Evolutionary conservation across 768 basidiomycete genomes (phyloP).

Genomic region (Trametes cubensis): DNA sequence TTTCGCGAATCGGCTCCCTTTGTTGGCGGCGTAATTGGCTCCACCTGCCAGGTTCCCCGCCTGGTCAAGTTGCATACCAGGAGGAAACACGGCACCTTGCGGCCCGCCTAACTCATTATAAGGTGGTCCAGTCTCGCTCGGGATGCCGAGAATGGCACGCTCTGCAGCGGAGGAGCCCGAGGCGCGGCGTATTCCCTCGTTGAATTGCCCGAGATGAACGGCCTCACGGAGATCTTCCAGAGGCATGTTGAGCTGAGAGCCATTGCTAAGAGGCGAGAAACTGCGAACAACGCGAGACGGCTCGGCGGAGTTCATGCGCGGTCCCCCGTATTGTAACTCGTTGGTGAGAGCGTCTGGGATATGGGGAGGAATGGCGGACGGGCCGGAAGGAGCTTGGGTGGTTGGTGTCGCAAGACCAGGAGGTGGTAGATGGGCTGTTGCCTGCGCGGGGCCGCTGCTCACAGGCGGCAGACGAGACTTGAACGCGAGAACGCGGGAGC

Average conservation of each 20-base stretch:
- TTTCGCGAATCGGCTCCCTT: conserved; percentile 85
- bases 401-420: conserved; percentile 19
- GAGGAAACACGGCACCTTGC: conserved; percentile 14
- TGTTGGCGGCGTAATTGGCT: conserved; percentile 54
- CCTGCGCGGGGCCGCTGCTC: conserved; percentile 6
- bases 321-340: conserved; percentile 18
- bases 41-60: conserved; percentile 33
- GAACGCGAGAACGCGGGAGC: conserved; percentile 49
- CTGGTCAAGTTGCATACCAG: conserved; percentile 23
- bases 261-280: conserved; percentile 33
- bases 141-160: conserved; percentile 24
- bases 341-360: conserved; percentile 1
- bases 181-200: conserved; percentile 27
- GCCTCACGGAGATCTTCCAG: conserved; percentile 29
- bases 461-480: conserved; percentile 35
- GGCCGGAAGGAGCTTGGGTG: neutral
- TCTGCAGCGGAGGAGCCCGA: conserved; percentile 25
- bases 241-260: conserved; percentile 18
- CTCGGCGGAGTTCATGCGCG: conserved; percentile 28
- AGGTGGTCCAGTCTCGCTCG: conserved; percentile 20
- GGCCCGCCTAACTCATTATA: conserved; percentile 26
- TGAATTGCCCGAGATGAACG: conserved; percentile 24
- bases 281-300: conserved; percentile 25
- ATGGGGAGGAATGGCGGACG: conserved; percentile 2
- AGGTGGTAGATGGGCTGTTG: conserved; percentile 16